A percentile compares a stretch with the other conserved stretches of the same genome.
Evolutionary conservation across 2,329 filamentous ascomycete genomes (phyloP).

Genomic region (Neofusicoccum umdonicola): DNA sequence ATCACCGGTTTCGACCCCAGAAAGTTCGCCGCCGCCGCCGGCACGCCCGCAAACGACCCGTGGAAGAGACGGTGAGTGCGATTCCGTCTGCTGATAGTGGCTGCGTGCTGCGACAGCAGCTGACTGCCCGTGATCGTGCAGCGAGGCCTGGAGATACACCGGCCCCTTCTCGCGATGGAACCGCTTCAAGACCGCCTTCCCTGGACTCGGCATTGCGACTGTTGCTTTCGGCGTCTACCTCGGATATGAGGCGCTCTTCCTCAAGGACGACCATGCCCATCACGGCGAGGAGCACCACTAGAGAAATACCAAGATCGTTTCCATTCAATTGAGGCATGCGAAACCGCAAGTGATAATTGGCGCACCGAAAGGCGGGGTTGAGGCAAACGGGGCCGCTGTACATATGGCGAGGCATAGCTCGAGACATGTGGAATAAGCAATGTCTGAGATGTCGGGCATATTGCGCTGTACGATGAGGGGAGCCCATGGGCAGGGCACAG

Average conservation of each 20-base stretch:
- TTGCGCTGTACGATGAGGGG: background rate
- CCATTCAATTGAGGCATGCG: background rate
- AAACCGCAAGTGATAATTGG: background rate
- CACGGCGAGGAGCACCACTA: slow-evolving; percentile 27
- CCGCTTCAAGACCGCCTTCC: slow-evolving; percentile 82
- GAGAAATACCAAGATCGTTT: slow-evolving; percentile 3
- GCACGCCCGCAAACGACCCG: slow-evolving; percentile 59
- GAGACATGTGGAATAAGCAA: background rate
- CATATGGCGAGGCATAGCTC: background rate
- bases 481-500: background rate
- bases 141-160: slow-evolving; percentile 92
- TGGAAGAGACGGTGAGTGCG: slow-evolving; percentile 60
- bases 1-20: slow-evolving; percentile 90
- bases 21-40: slow-evolving; percentile 71
- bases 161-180: slow-evolving; percentile 86
- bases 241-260: slow-evolving; percentile 82
- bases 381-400: background rate
- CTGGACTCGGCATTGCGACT: slow-evolving; percentile 86
- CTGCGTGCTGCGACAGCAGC: background rate
- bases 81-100: background rate
- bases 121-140: slow-evolving; percentile 39
- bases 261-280: slow-evolving; percentile 59
- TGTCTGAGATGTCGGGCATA: background rate
- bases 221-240: slow-evolving; percentile 91
- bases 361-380: background rate